Evolutionary conservation across 768 basidiomycete species (phyloP).

Genomic region (Auriculariales sp.): DNA sequence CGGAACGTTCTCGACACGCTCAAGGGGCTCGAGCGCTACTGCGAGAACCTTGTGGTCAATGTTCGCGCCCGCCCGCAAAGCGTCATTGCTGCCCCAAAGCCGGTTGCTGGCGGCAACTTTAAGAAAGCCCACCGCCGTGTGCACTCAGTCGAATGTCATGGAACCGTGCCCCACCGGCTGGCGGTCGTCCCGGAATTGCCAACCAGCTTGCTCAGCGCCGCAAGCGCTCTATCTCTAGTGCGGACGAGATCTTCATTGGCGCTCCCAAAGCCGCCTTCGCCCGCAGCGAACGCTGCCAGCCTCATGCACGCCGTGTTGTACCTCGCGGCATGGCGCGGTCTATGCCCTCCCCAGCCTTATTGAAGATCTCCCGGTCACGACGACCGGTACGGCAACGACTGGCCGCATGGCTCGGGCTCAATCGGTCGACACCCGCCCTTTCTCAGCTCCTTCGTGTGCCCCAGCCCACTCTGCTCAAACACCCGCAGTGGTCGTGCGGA

Average conservation of each 20-base stretch:
- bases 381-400: neutral
- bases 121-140: neutral
- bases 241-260: neutral
- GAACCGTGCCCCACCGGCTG: neutral
- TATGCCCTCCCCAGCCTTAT: too few relatives aligned
- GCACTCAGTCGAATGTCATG: slow-evolving; percentile 1
- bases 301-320: neutral
- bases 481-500: neutral
- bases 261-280: neutral
- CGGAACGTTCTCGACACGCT: neutral
- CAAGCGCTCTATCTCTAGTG: neutral
- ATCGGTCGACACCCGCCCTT: neutral
- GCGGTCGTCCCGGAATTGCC: neutral
- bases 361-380: neutral
- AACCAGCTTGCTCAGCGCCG: neutral
- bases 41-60: neutral
- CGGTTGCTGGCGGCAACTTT: slow-evolving; percentile 27
- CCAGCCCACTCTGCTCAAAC: neutral
- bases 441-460: neutral
- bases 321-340: too few relatives aligned
- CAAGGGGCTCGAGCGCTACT: neutral
- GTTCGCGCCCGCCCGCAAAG: slow-evolving; percentile 24
- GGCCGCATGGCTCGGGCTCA: neutral
- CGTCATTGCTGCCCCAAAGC: slow-evolving; percentile 47
- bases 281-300: neutral